Conservation (phyloP, 805 yeast species). For the Grigorovia transvaalensis region DNA sequence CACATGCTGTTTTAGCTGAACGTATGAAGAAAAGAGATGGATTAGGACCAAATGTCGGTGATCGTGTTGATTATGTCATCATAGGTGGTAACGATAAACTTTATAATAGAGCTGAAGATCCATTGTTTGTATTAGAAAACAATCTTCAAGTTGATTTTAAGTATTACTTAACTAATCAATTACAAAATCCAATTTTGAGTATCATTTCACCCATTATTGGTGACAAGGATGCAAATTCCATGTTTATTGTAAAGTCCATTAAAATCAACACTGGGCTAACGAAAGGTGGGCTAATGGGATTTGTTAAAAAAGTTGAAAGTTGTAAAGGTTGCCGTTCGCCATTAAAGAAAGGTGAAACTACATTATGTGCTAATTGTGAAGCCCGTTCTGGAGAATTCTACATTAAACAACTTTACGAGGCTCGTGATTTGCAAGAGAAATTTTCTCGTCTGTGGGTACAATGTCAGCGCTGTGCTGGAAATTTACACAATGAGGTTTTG, state of each 20-base stretch:
- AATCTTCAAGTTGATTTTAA: constrained; percentile 90
- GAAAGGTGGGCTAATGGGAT: constrained; percentile 83
- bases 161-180: constrained; percentile 85
- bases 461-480: constrained; percentile 96
- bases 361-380: constrained; percentile 72
- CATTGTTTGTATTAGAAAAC: constrained; percentile 83
- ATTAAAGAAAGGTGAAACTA: constrained; percentile 52
- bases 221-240: constrained; percentile 65
- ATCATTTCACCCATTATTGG: constrained; percentile 94
- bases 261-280: constrained; percentile 42
- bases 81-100: constrained; percentile 73
- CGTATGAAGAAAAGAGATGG: constrained; percentile 97
- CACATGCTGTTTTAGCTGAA: constrained; percentile 93
- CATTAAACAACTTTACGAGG: constrained; percentile 67
- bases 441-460: constrained; percentile 94
- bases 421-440: constrained; percentile 70
- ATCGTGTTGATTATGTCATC: constrained; percentile 95
- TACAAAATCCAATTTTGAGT: constrained; percentile 84
- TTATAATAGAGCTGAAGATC: constrained; percentile 95
- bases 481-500: constrained; percentile 87
- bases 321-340: constrained; percentile 88
- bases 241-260: constrained; percentile 48
- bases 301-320: constrained; percentile 78
- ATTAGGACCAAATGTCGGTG: constrained; percentile 93
- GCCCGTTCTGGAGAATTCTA: constrained; percentile 66